A percentile compares a stretch with the other conserved stretches of the same genome.
These are phyloP conservation scores for Chernovozyma aurita DNA, from an alignment of 1,139 yeast genomes.

Conservation along the genomic window DNA sequence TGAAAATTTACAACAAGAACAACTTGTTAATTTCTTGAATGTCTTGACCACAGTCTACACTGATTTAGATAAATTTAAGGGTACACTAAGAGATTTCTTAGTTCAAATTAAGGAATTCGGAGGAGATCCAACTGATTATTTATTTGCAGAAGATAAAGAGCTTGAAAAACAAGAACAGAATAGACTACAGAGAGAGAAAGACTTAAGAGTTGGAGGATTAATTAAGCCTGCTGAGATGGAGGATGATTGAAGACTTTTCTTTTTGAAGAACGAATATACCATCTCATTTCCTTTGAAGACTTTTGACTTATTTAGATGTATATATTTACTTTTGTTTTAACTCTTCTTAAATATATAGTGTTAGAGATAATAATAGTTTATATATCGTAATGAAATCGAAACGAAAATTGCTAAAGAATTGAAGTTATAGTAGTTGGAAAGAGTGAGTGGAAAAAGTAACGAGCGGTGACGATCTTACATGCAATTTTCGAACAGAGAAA, in stretches of 20 bases:
- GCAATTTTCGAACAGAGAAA: no score
- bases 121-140: conserved; percentile 88
- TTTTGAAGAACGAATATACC: neutral
- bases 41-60: conserved; percentile 72
- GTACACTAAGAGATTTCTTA: conserved; percentile 88
- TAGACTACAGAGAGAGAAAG: conserved; percentile 71
- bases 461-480: no score
- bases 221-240: conserved; percentile 96
- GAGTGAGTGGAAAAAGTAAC: no score
- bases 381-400: no score
- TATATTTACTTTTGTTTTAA: neutral
- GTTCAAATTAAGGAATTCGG: conserved; percentile 95
- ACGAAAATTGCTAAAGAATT: no score
- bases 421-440: no score
- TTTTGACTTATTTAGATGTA: neutral
- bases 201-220: conserved; percentile 87
- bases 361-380: no score
- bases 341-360: neutral
- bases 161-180: conserved; percentile 66
- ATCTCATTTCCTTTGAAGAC: neutral
- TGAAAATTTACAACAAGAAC: conserved; percentile 83
- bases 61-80: conserved; percentile 74
- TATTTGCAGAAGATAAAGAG: conserved; percentile 93
- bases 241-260: conserved; percentile 41
- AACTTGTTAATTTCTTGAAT: conserved; percentile 73